Conservation (phyloP, 2,329 filamentous ascomycete genomes). For the Pseudogymnoascus sp. region DNA sequence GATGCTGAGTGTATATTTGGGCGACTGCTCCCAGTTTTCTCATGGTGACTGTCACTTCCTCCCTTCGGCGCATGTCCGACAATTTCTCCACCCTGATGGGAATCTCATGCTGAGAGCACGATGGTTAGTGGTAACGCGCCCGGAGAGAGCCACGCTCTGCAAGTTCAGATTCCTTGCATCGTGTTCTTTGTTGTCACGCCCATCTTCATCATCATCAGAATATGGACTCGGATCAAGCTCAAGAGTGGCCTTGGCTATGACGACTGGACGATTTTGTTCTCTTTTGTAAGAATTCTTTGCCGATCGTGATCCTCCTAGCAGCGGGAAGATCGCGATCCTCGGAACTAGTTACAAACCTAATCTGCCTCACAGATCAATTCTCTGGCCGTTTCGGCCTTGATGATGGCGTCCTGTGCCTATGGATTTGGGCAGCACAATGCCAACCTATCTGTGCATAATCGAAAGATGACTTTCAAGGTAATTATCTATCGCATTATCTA, state of each 20-base stretch:
- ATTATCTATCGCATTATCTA: background rate
- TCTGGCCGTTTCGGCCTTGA: slow-evolving; percentile 26
- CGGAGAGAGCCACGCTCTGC: background rate
- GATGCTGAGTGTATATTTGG: background rate
- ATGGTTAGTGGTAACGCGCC: slow-evolving; percentile 3
- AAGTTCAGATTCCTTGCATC: slow-evolving; percentile 39
- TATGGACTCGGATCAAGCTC: slow-evolving; percentile 35
- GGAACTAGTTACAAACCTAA: background rate
- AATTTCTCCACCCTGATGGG: background rate
- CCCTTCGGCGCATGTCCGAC: background rate
- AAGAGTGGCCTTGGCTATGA: slow-evolving; percentile 34
- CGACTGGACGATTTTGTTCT: slow-evolving; percentile 36
- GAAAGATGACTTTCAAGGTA: slow-evolving; percentile 31
- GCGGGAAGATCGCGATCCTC: background rate
- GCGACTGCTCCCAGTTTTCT: background rate
- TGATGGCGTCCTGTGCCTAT: slow-evolving; percentile 30
- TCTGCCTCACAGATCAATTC: slow-evolving; percentile 28
- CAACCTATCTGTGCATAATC: slow-evolving; percentile 30
- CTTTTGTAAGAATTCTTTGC: slow-evolving; percentile 30
- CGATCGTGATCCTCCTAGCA: slow-evolving; percentile 7
- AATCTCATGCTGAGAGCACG: background rate
- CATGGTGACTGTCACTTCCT: background rate
- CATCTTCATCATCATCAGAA: slow-evolving; percentile 32
- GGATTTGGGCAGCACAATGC: slow-evolving; percentile 37
- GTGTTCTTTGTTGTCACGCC: slow-evolving; percentile 38